Evolutionary conservation across 2,329 filamentous ascomycete species (phyloP), one percentile per base, ranked within the genome.

Genomic region (Cercospora berteroae): DNA sequence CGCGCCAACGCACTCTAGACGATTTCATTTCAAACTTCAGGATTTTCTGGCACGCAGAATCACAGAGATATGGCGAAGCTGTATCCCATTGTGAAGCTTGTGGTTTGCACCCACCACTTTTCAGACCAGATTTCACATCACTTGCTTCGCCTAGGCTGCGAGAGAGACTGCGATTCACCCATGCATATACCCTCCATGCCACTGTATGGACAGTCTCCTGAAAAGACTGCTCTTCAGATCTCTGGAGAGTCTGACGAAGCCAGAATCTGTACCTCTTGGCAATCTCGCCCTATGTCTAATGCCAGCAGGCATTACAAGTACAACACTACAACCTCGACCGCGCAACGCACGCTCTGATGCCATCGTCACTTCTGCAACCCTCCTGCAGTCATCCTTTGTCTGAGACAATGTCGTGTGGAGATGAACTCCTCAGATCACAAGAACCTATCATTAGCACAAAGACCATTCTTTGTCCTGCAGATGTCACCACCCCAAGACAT

Each of bases 391-490:
- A 20, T 33, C 31, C 55, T 58, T 58, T 58, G 55, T 58, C 55
- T 58, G 9, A 58, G 55, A 58, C 27, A 58, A 52, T 3, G 1
- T 52, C 18, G 3, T 20, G 18, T 58, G 55, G 25, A 58, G 55
- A 58, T 33, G 55, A 27, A 23, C 25, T 27, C 13, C 16, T 9
- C 36, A 18, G n/a, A 58, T 20, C 27, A 36, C 18, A n/a, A 33
- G 27, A 12, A 29, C 16, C 29, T 58, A 58, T 58, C 29, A 31
- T 58, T 57, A 58, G 55, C 27, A 58, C 55, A 58, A 58, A 58
- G 55, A 58, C 55, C n/a, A 16, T 10, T 36, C 55, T 58, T 58
- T 58, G 55, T 58, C 25, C n/a, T 58, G 29, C 55, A 58, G 55
- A 33, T 33, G 55, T 23, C 10, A 25, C 9, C 23, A 36, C 25